phyloP scores from a whole-genome alignment of 176 grass and related monocot genomes.

The Phragmites australis region DNA sequence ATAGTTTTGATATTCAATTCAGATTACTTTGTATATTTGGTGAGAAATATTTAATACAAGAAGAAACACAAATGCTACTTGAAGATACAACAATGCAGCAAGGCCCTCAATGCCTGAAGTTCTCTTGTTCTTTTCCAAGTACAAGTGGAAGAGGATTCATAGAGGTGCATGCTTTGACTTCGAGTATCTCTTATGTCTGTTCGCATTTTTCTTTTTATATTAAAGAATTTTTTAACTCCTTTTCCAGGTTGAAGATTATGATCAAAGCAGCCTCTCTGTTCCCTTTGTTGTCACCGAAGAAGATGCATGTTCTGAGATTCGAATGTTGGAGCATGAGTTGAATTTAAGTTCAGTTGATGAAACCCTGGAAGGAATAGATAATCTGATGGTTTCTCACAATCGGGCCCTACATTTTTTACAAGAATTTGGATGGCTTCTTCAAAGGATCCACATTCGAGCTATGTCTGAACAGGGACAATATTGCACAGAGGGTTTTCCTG shows the following conservation, averaged over 20 bases:
- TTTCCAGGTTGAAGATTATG: constrained; percentile 67
- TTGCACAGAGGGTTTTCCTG: constrained; percentile 34
- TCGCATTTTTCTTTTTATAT: constrained; percentile 14
- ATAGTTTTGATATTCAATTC: constrained; percentile 18
- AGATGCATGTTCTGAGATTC: constrained; percentile 61
- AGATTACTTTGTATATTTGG: constrained; percentile 85
- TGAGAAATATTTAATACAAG: constrained; percentile 75
- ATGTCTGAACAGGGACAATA: constrained; percentile 32
- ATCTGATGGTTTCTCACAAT: constrained; percentile 10
- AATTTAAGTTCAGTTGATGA: constrained; percentile 43
- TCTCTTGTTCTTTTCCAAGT: constrained; percentile 78
- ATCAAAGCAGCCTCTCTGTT: constrained; percentile 70
- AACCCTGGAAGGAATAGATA: constrained; percentile 15
- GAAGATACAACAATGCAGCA: constrained; percentile 34
- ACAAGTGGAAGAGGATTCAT: constrained; percentile 81
- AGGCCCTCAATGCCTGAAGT: constrained; percentile 61
- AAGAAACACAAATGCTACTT: constrained; percentile 53
- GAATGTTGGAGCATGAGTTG: constrained; percentile 57
- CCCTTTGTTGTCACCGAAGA: constrained; percentile 79
- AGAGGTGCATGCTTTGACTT: constrained; percentile 53
- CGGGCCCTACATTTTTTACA: constrained; percentile 54
- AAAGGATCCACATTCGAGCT: constrained; percentile 41
- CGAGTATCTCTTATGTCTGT: not conserved
- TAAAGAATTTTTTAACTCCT: not conserved
- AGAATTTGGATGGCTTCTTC: constrained; percentile 71